Percentiles rank a stretch among this genome's conserved stretches.
Evolutionary conservation across 1,284 basidiomycete species (phyloP).

Genomic region (Lentinula novae-zelandiae): DNA sequence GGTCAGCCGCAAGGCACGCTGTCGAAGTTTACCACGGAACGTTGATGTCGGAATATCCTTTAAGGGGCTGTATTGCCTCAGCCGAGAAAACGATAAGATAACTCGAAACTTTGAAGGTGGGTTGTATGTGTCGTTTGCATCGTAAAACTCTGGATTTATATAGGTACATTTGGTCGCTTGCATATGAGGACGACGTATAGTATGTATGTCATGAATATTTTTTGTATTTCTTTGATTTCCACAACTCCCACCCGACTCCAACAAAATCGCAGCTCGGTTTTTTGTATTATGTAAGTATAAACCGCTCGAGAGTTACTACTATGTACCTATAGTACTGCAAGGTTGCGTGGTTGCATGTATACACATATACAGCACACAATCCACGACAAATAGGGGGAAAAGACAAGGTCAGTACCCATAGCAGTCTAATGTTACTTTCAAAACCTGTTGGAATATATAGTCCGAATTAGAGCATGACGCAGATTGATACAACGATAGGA

Average conservation of each 20-base stretch:
- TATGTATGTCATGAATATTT: neutral
- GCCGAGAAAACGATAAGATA: neutral
- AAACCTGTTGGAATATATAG: too few relatives aligned
- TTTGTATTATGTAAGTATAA: neutral
- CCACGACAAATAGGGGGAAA: too few relatives aligned
- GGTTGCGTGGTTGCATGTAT: too few relatives aligned
- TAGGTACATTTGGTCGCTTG: neutral
- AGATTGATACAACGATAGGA: neutral
- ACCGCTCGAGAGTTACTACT: too few relatives aligned
- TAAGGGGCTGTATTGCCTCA: neutral
- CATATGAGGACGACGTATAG: neutral
- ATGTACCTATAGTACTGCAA: too few relatives aligned
- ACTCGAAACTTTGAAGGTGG: too few relatives aligned
- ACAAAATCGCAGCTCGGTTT: neutral
- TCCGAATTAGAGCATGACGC: neutral
- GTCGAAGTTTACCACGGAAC: neutral
- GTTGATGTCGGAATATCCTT: neutral
- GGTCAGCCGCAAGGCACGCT: constrained; percentile 4
- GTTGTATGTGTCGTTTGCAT: too few relatives aligned
- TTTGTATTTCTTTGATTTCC: neutral
- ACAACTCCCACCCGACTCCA: neutral
- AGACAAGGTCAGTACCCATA: too few relatives aligned
- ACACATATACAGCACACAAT: too few relatives aligned
- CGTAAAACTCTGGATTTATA: neutral
- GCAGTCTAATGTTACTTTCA: too few relatives aligned